Conservation (phyloP, 192 early-diverging fungal species). For the Paraglomus occultum region DNA sequence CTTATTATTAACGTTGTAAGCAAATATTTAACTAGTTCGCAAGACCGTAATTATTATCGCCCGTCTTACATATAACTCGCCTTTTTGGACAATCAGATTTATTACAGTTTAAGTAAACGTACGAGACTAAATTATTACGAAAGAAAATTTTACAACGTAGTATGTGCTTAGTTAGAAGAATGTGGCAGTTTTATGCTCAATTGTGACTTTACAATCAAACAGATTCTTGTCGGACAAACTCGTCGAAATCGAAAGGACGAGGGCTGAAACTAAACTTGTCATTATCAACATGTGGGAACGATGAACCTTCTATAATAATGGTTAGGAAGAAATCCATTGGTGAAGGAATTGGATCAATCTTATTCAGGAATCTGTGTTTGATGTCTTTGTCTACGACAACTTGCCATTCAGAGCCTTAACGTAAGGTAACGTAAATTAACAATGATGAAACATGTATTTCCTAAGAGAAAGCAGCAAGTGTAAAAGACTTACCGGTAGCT, state of each 20-base stretch:
- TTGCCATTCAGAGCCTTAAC: conserved; percentile 5
- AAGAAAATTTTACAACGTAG: too few relatives aligned
- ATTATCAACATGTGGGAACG: neutral
- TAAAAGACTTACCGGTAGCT: neutral
- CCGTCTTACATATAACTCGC: too few relatives aligned
- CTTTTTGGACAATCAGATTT: too few relatives aligned
- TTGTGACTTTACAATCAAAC: too few relatives aligned
- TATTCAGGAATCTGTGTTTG: neutral
- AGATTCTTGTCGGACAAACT: too few relatives aligned
- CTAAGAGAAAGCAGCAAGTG: neutral
- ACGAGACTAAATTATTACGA: too few relatives aligned
- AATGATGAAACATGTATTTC: neutral
- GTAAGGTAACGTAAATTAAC: neutral
- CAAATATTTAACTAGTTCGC: too few relatives aligned
- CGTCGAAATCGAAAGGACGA: neutral
- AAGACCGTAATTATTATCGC: too few relatives aligned
- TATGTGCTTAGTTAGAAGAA: too few relatives aligned
- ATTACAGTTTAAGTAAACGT: too few relatives aligned
- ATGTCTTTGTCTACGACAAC: conserved; percentile 4
- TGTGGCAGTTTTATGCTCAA: too few relatives aligned
- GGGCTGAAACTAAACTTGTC: conserved; percentile 19
- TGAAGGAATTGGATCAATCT: conserved; percentile 6
- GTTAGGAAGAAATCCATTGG: neutral
- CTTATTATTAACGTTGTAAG: too few relatives aligned
- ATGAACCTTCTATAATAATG: neutral